Evolutionary conservation across 108 stramenopile genomes (phyloP).

Genomic region (Licmophora abbreviata): DNA sequence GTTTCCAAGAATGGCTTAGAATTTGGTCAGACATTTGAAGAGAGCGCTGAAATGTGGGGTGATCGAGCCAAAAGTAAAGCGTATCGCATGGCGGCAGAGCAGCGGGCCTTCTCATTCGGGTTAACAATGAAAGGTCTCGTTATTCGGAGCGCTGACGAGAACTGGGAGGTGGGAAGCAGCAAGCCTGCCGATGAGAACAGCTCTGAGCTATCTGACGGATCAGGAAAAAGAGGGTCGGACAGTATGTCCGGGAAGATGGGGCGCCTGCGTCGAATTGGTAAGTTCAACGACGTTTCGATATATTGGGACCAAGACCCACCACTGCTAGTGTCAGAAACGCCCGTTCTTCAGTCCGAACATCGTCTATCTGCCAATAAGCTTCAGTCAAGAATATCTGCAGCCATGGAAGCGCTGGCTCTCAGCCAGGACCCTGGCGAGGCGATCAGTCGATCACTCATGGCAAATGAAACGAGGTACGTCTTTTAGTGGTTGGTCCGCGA

Average conservation of each 20-base stretch:
- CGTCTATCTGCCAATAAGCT: constrained; percentile 37
- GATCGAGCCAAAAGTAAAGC: constrained; percentile 7
- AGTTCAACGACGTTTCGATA: constrained; percentile 41
- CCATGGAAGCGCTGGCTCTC: constrained; percentile 42
- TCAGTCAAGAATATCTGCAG: constrained; percentile 40
- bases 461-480: neutral
- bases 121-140: constrained; percentile 39
- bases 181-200: too few species aligned
- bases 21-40: constrained; percentile 22
- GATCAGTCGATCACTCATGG: constrained; percentile 24
- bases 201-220: too few species aligned
- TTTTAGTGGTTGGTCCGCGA: too few species aligned
- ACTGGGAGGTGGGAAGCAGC: too few species aligned
- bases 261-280: too few species aligned
- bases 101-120: constrained; percentile 71
- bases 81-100: constrained; percentile 17
- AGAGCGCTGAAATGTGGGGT: too few species aligned
- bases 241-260: too few species aligned
- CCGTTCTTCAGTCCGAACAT: constrained; percentile 31
- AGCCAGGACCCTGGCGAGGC: constrained; percentile 50
- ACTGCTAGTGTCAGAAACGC: constrained; percentile 58
- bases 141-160: constrained; percentile 47
- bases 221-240: too few species aligned
- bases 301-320: constrained; percentile 78
- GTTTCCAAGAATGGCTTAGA: constrained; percentile 62